These are phyloP conservation scores for Paramecium sonneborni DNA, from an alignment of 73 alveolate species.

Conservation along the genomic window DNA sequence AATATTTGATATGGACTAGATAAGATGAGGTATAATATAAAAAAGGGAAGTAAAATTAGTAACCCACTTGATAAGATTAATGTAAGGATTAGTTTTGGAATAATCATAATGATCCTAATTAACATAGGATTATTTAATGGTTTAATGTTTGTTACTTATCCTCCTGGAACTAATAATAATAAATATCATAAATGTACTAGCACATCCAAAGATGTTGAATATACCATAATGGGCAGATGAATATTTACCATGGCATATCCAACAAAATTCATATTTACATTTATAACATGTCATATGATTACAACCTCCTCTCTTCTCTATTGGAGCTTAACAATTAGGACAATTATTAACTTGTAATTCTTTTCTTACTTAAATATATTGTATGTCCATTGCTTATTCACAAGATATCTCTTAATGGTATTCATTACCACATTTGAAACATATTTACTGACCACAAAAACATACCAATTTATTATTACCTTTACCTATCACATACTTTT, in stretches of 20 bases:
- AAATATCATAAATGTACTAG: neutral
- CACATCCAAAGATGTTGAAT: constrained; percentile 41
- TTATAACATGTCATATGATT: constrained; percentile 40
- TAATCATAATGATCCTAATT: neutral
- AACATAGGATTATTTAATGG: neutral
- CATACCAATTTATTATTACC: neutral
- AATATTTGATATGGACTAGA: neutral
- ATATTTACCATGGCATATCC: constrained; percentile 28
- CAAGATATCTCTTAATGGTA: neutral
- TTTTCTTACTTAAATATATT: neutral
- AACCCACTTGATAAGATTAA: neutral
- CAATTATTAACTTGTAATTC: neutral
- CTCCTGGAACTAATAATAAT: neutral
- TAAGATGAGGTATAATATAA: neutral
- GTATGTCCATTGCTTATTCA: neutral
- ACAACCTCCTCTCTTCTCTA: constrained; percentile 3
- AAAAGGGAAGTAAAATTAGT: neutral
- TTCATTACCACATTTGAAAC: neutral
- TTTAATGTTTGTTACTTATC: neutral
- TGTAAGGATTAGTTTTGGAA: neutral
- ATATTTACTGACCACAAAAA: neutral
- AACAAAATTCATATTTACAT: constrained; percentile 27
- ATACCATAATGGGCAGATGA: neutral
- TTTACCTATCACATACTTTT: neutral
- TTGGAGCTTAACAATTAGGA: neutral